Conservation (phyloP, 768 basidiomycete genomes). For the Cystofilobasidium ferigula region DNA sequence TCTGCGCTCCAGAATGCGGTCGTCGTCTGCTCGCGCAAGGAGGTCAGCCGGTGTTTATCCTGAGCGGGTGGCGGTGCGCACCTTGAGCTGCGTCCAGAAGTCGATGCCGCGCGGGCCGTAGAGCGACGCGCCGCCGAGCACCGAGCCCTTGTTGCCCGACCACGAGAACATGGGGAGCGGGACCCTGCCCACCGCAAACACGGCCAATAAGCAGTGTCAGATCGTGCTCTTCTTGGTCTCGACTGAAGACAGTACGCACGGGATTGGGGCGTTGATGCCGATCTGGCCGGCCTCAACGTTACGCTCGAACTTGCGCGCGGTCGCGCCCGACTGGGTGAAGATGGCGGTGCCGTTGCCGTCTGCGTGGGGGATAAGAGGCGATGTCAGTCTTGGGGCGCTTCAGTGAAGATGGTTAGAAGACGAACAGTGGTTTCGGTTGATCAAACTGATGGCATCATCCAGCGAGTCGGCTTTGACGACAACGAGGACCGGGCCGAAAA, state of each 20-base stretch:
- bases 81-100: slow-evolving; percentile 67
- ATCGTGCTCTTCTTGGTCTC: background rate
- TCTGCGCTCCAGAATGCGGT: slow-evolving; percentile 87
- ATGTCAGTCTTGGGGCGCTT: too few species aligned
- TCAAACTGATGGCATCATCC: slow-evolving; percentile 77
- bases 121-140: slow-evolving; percentile 37
- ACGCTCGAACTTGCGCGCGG: slow-evolving; percentile 82
- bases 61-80: background rate
- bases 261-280: slow-evolving; percentile 55
- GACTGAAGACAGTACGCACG: background rate
- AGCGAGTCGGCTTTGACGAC: slow-evolving; percentile 68
- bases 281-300: slow-evolving; percentile 64
- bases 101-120: slow-evolving; percentile 51
- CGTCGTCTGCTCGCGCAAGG: slow-evolving; percentile 51
- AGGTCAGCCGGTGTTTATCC: background rate
- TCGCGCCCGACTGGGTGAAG: slow-evolving; percentile 92
- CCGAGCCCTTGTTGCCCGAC: slow-evolving; percentile 75
- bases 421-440: slow-evolving; percentile 65
- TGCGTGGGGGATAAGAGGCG: slow-evolving; percentile 6
- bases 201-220: background rate
- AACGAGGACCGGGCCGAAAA: slow-evolving; percentile 83
- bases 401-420: too few species aligned
- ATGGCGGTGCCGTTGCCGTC: slow-evolving; percentile 80
- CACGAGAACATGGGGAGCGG: slow-evolving; percentile 86
- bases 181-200: slow-evolving; percentile 68